A percentile compares a stretch with the other conserved stretches of the same genome.
Evolutionary conservation across 75 land plant species (phyloP).

Genomic region (Cupressus sempervirens): DNA sequence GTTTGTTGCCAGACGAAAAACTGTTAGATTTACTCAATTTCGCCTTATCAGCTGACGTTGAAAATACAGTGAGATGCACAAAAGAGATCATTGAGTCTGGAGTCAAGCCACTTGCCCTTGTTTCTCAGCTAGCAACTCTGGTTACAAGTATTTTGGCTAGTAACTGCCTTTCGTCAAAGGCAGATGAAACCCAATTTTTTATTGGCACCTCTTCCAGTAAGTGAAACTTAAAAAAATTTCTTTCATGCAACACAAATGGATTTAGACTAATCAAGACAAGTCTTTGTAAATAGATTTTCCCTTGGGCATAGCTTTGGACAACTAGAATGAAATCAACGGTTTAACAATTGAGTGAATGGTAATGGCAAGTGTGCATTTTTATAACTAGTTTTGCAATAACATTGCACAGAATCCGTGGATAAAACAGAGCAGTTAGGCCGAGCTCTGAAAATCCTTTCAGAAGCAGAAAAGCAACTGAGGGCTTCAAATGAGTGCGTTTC

Average conservation of each 20-base stretch:
- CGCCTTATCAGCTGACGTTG: conserved; percentile 57
- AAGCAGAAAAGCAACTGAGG: conserved; percentile 62
- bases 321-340: not conserved
- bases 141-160: conserved; percentile 67
- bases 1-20: conserved; percentile 58
- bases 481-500: conserved; percentile 55
- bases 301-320: not conserved
- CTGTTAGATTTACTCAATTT: conserved; percentile 52
- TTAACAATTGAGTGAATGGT: not conserved
- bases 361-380: not conserved
- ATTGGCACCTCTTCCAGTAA: conserved; percentile 30
- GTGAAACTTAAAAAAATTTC: not conserved
- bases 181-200: conserved; percentile 26
- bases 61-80: conserved; percentile 52
- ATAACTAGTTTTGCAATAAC: not conserved
- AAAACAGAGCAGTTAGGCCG: conserved; percentile 42
- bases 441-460: conserved; percentile 22
- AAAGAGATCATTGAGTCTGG: conserved; percentile 59
- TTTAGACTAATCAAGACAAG: not conserved
- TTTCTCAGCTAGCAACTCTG: conserved; percentile 63
- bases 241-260: not conserved
- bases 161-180: conserved; percentile 17
- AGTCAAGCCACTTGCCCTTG: conserved; percentile 56
- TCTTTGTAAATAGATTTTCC: not conserved
- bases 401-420: conserved; percentile 23